phyloP scores from a whole-genome alignment of 2,329 filamentous ascomycete species.

The Aspergillus flavus region DNA sequence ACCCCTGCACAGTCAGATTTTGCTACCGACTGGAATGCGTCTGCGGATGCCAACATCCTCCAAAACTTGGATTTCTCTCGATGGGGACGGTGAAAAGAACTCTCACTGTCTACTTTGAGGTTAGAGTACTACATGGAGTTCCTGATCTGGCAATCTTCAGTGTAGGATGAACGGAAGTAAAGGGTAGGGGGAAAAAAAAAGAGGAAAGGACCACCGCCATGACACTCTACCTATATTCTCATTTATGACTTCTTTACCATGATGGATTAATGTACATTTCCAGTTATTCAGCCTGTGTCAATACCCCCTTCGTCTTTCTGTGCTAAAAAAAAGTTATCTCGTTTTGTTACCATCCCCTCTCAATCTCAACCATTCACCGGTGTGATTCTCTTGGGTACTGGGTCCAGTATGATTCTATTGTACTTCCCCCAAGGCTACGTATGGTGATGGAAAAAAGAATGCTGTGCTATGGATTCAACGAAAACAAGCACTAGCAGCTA shows the following conservation, averaged over 20 bases:
- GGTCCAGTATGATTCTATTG: not conserved
- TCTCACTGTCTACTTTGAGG: not conserved
- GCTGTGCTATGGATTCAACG: not conserved
- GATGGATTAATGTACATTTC: conserved; percentile 21
- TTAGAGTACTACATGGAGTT: not conserved
- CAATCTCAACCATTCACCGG: not conserved
- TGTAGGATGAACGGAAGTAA: not conserved
- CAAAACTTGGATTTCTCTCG: conserved; percentile 47
- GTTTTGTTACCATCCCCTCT: not conserved
- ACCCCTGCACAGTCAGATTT: conserved; percentile 37
- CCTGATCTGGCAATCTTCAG: not conserved
- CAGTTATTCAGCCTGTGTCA: conserved; percentile 17
- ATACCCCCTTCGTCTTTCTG: conserved; percentile 20
- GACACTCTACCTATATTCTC: not conserved
- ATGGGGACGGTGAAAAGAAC: conserved; percentile 38
- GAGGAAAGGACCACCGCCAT: conserved; percentile 2
- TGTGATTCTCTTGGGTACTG: not conserved
- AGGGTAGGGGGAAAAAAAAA: not conserved
- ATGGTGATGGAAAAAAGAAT: not conserved
- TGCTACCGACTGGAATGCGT: conserved; percentile 41
- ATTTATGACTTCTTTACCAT: conserved; percentile 7
- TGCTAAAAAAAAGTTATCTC: conserved; percentile 19
- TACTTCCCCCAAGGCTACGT: too few species aligned
- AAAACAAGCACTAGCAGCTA: not conserved
- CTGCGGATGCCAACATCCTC: conserved; percentile 40